Base-by-base conservation (phyloP, 176 grass and related monocot species). In the Canna indica region DNA sequence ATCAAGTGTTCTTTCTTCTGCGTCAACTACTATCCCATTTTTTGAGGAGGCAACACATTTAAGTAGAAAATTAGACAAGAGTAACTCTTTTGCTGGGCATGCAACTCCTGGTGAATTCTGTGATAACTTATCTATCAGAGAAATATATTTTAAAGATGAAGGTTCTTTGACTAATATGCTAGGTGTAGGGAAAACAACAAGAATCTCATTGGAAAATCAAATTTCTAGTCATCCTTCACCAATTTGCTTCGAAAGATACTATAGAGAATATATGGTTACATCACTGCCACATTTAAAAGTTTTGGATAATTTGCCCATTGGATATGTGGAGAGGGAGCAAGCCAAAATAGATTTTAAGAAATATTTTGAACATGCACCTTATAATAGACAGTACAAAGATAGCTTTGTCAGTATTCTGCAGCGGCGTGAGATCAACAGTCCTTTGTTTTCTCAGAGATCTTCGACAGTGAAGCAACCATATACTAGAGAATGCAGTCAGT, bases 191-290 rank as follows among this genome's bases (percentile, higher is more conserved):
- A 66, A 50, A 47, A 52, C 17, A 50, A 13, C 58, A 75, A 50
- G 42, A 44, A 35, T 13, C 30, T 76, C 41, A 33, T 17, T 42
- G 42, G 31, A 65, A 47, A 76, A 76, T 30, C 73, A 65, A 50
- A 34, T 48, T 66, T 65, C 42, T 17, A 32, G 22, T 26, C 73
- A 76, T 76, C 42, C 73, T 66, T 76, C 73, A 52, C 60, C 73
- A 25, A 66, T 76, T 35, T 76, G 73, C 64, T 76, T 76, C 52
- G 73, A 76, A 45, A 76, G 47, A 65, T 27, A 76, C 44, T 76
- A 76, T 31, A 50, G 60, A 52, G 73, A 76, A 66, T 76, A 50
- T 65, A 66, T 76, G 12, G 64, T 76, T 31, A 34, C 41, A 48
- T 76, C 59, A 66, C 61, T 76, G 29, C 60, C 59, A 53, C 27